phyloP scores from a whole-genome alignment of 257 asterid species.

The Solanum virginianum region DNA sequence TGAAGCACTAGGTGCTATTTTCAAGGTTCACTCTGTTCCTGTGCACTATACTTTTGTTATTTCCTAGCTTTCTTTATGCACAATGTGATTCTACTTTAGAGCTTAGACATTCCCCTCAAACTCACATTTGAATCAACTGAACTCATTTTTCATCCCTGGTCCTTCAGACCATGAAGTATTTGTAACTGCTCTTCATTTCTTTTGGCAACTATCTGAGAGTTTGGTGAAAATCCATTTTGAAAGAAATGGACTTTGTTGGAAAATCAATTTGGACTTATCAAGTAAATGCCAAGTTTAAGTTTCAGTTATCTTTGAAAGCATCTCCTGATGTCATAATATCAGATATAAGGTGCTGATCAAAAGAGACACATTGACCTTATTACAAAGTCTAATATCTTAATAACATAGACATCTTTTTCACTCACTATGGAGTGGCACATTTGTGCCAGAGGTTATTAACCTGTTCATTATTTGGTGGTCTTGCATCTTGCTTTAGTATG shows the following conservation, averaged over 20 bases:
- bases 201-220: background rate
- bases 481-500: background rate
- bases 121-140: background rate
- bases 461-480: background rate
- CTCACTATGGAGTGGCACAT: background rate
- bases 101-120: background rate
- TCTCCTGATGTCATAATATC: background rate
- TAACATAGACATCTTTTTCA: background rate
- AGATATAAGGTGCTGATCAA: background rate
- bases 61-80: background rate
- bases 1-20: constrained; percentile 80
- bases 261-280: background rate
- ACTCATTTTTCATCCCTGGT: background rate
- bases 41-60: background rate
- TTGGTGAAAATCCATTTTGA: background rate
- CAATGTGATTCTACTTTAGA: background rate
- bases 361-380: background rate
- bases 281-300: background rate
- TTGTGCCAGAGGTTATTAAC: background rate
- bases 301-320: background rate
- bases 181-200: background rate
- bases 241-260: background rate
- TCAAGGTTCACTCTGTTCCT: constrained; percentile 39
- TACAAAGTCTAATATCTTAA: background rate
- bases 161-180: background rate